These are phyloP conservation scores for Cercis canadensis DNA, from an alignment of 306 rosid genomes.

Conservation along the genomic window DNA sequence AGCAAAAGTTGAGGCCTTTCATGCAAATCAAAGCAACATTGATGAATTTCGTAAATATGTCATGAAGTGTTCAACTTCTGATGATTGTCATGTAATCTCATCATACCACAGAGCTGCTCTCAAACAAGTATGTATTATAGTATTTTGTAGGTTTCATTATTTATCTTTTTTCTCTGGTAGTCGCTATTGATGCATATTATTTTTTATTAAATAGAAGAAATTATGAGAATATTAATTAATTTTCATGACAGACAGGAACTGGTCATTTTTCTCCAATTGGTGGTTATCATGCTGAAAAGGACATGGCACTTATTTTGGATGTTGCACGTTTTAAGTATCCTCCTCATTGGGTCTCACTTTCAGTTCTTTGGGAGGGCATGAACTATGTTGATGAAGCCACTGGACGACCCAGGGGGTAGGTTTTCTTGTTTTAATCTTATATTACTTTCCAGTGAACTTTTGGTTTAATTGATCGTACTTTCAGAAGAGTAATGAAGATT, in stretches of 20 bases:
- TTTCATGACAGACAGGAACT: slow-evolving; percentile 72
- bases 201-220: slow-evolving; percentile 8
- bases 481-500: slow-evolving; percentile 1
- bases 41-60: slow-evolving; percentile 74
- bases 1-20: slow-evolving; percentile 92
- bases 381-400: slow-evolving; percentile 62
- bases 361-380: slow-evolving; percentile 93
- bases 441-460: slow-evolving; percentile 20
- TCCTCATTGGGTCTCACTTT: slow-evolving; percentile 95
- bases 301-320: slow-evolving; percentile 90
- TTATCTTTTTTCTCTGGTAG: background rate
- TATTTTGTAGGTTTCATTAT: slow-evolving; percentile 1
- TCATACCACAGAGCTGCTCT: slow-evolving; percentile 82
- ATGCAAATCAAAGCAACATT: slow-evolving; percentile 61
- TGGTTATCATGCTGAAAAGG: slow-evolving; percentile 82
- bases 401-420: slow-evolving; percentile 78
- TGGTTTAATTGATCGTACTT: slow-evolving; percentile 1
- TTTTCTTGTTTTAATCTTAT: slow-evolving; percentile 24
- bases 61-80: slow-evolving; percentile 67
- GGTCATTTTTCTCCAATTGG: slow-evolving; percentile 99
- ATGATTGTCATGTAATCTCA: slow-evolving; percentile 79
- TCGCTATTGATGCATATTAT: slow-evolving; percentile 3
- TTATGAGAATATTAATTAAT: slow-evolving; percentile 22
- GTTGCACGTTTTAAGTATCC: slow-evolving; percentile 99
- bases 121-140: slow-evolving; percentile 63